A percentile compares a stretch with the other conserved stretches of the same genome.
Evolutionary conservation across 495 filamentous ascomycete genomes (phyloP).

Genomic region (Penicillium salamii): DNA sequence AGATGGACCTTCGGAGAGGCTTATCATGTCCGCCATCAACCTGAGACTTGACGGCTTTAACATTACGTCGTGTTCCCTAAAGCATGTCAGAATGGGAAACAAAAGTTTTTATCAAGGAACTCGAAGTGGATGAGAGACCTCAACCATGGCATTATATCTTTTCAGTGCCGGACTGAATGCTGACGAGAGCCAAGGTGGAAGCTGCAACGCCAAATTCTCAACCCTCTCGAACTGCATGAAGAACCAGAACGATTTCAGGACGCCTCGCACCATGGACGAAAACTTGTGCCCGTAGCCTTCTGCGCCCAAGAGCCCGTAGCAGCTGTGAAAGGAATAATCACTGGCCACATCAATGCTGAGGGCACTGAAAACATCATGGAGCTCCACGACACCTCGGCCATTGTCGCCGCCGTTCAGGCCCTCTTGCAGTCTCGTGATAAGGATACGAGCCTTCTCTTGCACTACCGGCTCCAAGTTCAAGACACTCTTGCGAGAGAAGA

Average conservation of each 20-base stretch:
- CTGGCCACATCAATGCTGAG: not conserved
- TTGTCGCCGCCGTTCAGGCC: no score
- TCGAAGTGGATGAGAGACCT: not conserved
- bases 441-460: not conserved
- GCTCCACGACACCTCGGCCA: no score
- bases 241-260: not conserved
- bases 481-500: not conserved
- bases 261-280: not conserved
- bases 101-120: not conserved
- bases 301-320: not conserved
- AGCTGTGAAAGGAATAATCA: not conserved
- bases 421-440: not conserved
- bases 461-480: not conserved
- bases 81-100: not conserved
- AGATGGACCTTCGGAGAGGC: not conserved
- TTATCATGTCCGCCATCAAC: not conserved
- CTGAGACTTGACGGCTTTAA: not conserved
- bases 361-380: not conserved
- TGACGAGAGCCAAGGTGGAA: not conserved
- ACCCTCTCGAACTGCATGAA: not conserved
- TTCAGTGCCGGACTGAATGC: not conserved
- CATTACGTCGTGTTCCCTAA: not conserved
- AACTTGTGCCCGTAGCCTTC: not conserved
- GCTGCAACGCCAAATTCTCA: not conserved
- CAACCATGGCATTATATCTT: not conserved